Conservation (phyloP, 805 yeast genomes). For the Kurtzmaniella fragi region DNA sequence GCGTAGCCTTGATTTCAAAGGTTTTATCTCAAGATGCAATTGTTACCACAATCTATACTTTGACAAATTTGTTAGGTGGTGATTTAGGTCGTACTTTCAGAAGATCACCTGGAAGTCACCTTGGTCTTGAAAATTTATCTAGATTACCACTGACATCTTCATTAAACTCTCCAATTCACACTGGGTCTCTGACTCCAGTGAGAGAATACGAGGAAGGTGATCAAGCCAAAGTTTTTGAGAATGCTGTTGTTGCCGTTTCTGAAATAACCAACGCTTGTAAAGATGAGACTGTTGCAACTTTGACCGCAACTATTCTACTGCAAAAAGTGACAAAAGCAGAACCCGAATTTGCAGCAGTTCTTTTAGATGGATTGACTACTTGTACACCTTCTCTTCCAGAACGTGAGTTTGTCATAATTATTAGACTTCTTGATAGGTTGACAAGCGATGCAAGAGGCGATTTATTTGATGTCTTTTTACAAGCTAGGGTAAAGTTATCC, state of each 20-base stretch:
- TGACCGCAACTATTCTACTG: constrained; percentile 75
- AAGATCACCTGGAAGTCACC: constrained; percentile 14
- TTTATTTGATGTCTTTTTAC: constrained; percentile 36
- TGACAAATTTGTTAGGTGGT: constrained; percentile 65
- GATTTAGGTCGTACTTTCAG: constrained; percentile 23
- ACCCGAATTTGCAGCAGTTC: constrained; percentile 47
- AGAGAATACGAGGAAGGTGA: constrained; percentile 18
- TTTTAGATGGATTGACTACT: constrained; percentile 58
- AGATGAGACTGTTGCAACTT: constrained; percentile 67
- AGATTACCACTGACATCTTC: constrained; percentile 8
- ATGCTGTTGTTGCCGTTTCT: constrained; percentile 64
- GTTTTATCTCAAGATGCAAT: constrained; percentile 75
- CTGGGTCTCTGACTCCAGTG: neutral
- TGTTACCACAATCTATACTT: constrained; percentile 77
- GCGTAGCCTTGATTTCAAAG: constrained; percentile 62
- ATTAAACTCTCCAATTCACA: too few relatives aligned
- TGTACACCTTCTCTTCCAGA: constrained; percentile 59
- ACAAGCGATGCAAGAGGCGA: constrained; percentile 40
- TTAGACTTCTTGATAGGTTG: constrained; percentile 52
- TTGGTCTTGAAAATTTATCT: constrained; percentile 22
- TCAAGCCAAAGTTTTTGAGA: constrained; percentile 44
- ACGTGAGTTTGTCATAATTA: constrained; percentile 61
- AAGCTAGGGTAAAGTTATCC: constrained; percentile 48
- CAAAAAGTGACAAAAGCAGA: constrained; percentile 60
- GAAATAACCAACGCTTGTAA: constrained; percentile 62